Evolutionary conservation across 352 stramenopile genomes (phyloP).

Genomic region (Peronospora farinosa): DNA sequence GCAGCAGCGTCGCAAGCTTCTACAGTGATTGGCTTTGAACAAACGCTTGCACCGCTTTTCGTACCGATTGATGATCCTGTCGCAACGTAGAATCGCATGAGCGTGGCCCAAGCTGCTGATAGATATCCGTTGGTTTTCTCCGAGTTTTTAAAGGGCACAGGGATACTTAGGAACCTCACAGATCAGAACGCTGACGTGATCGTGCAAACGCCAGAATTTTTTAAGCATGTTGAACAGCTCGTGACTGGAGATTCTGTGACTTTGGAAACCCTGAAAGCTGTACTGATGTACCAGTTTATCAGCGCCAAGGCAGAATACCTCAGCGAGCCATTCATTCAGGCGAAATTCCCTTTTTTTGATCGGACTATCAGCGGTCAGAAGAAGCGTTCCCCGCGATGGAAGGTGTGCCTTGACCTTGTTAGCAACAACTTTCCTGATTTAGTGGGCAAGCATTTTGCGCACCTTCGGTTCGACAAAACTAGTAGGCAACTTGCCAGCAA

Average conservation of each 20-base stretch:
- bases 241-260: slow-evolving; percentile 29
- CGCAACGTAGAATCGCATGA: slow-evolving; percentile 87
- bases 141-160: slow-evolving; percentile 46
- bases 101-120: slow-evolving; percentile 39
- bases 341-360: slow-evolving; percentile 87
- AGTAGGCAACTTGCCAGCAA: slow-evolving; percentile 73
- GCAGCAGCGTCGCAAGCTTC: slow-evolving; percentile 34
- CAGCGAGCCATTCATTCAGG: slow-evolving; percentile 77
- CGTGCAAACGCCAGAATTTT: slow-evolving; percentile 55
- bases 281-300: slow-evolving; percentile 57
- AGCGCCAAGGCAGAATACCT: slow-evolving; percentile 31
- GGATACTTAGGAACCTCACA: slow-evolving; percentile 24
- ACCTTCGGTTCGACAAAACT: slow-evolving; percentile 81
- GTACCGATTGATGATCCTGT: slow-evolving; percentile 88
- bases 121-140: slow-evolving; percentile 55
- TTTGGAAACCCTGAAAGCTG: slow-evolving; percentile 40
- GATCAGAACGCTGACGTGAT: slow-evolving; percentile 41
- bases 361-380: slow-evolving; percentile 73
- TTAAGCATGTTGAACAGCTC: slow-evolving; percentile 44
- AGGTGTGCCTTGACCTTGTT: slow-evolving; percentile 72
- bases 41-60: slow-evolving; percentile 67
- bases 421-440: slow-evolving; percentile 48
- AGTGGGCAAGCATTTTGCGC: slow-evolving; percentile 89
- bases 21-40: slow-evolving; percentile 82
- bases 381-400: slow-evolving; percentile 84